Evolutionary conservation across 2,329 filamentous ascomycete genomes (phyloP).

Genomic region (Ophiobolus disseminans): DNA sequence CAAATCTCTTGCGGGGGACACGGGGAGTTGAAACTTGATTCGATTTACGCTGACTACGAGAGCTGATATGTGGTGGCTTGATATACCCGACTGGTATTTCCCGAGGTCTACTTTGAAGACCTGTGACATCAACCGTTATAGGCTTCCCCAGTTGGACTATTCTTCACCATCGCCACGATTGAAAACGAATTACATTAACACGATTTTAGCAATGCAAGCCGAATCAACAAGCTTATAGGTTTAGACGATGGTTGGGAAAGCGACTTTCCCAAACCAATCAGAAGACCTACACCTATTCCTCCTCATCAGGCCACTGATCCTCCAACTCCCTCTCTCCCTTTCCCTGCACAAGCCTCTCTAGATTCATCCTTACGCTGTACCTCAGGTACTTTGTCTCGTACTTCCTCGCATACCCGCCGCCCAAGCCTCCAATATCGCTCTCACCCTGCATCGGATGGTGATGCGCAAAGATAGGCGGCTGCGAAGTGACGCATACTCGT

Average conservation of each 20-base stretch:
- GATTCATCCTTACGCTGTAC: constrained; percentile 42
- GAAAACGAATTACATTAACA: too few species aligned
- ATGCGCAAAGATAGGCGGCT: constrained; percentile 40
- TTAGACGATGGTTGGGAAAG: too few species aligned
- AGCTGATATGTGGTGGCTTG: too few species aligned
- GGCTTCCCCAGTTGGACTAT: too few species aligned
- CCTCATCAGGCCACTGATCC: constrained; percentile 40
- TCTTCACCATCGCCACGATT: too few species aligned
- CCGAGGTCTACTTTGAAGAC: too few species aligned
- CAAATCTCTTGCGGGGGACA: constrained; percentile 10
- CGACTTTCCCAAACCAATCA: neutral
- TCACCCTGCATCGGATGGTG: constrained; percentile 40
- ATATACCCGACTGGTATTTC: too few species aligned
- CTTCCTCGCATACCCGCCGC: constrained; percentile 39
- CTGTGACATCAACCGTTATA: too few species aligned
- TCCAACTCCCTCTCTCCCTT: constrained; percentile 24
- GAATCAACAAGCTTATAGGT: too few species aligned
- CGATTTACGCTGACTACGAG: neutral
- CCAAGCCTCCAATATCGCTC: constrained; percentile 41
- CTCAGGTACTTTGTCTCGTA: constrained; percentile 43
- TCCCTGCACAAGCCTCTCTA: constrained; percentile 34
- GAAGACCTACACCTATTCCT: neutral
- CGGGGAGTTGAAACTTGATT: constrained; percentile 1
- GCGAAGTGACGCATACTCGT: constrained; percentile 34
- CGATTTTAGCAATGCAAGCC: too few species aligned